A percentile compares a stretch with the other conserved stretches of the same genome.
Evolutionary conservation across 2,329 filamentous ascomycete species (phyloP).

Genomic region (Didymella arachidicola): DNA sequence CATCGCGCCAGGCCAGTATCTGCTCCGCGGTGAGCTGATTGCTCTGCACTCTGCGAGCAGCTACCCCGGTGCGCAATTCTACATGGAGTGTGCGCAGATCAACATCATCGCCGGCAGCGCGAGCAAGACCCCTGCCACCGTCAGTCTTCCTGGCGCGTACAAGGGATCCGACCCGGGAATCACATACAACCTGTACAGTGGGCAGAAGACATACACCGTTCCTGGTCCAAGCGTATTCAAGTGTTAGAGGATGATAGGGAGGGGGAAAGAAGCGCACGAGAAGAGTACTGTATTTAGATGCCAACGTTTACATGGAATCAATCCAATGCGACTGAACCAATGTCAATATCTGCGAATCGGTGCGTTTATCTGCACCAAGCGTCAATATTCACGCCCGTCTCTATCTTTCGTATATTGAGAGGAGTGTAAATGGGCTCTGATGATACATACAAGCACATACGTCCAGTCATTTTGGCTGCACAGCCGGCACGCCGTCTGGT

Average conservation of each 20-base stretch:
- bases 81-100: conserved; percentile 50
- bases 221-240: conserved; percentile 61
- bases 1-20: conserved; percentile 52
- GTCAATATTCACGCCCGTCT: too few species aligned
- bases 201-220: conserved; percentile 53
- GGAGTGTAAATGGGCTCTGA: neutral
- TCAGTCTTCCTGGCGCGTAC: conserved; percentile 47
- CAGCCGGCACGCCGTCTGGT: neutral
- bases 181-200: conserved; percentile 43
- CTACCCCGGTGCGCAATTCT: conserved; percentile 54
- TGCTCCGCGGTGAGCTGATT: conserved; percentile 55
- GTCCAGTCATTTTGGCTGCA: neutral
- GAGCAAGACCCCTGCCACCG: conserved; percentile 31
- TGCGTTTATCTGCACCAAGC: neutral
- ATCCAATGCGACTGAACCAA: too few species aligned
- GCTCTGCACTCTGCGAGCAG: conserved; percentile 51
- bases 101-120: conserved; percentile 43
- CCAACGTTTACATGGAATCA: neutral
- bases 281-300: neutral
- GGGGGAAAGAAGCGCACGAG: neutral
- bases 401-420: neutral
- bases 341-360: neutral
- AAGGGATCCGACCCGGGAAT: conserved; percentile 44
- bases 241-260: conserved; percentile 48
- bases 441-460: neutral